Evolutionary conservation across 306 rosid species (phyloP).

Genomic region (Sindora glabra): DNA sequence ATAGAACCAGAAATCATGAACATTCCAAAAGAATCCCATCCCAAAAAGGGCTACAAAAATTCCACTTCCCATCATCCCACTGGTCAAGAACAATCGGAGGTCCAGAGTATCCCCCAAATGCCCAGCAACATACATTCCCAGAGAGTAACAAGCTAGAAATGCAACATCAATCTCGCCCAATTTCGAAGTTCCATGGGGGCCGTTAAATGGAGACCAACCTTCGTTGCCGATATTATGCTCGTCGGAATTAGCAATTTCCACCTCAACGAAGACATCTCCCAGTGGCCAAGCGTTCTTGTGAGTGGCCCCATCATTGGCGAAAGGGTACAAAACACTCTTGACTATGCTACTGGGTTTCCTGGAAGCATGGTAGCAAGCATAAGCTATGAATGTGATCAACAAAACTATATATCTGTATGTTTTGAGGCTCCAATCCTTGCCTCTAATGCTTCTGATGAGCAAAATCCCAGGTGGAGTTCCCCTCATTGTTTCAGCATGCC

Average conservation of each 20-base stretch:
- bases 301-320: background rate
- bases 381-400: conserved; percentile 57
- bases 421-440: conserved; percentile 39
- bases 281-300: conserved; percentile 27
- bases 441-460: conserved; percentile 34
- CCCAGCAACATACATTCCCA: conserved; percentile 73
- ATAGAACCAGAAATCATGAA: conserved; percentile 57
- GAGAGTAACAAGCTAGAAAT: conserved; percentile 53
- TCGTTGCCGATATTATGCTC: background rate
- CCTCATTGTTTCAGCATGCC: conserved; percentile 17
- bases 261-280: conserved; percentile 23
- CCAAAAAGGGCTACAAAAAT: conserved; percentile 57
- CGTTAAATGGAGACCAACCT: conserved; percentile 73
- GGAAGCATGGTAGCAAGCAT: conserved; percentile 75
- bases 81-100: conserved; percentile 46
- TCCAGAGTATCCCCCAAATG: conserved; percentile 67
- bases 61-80: conserved; percentile 78
- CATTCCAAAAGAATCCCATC: conserved; percentile 59
- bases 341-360: conserved; percentile 67
- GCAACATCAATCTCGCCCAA: conserved; percentile 76
- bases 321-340: conserved; percentile 58
- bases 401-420: conserved; percentile 56
- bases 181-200: conserved; percentile 46
- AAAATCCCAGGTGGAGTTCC: conserved; percentile 55
- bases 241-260: background rate